A percentile compares a stretch with the other conserved stretches of the same genome.
These are phyloP conservation scores for Coniochaeta pulveracea DNA, from an alignment of 2,329 filamentous ascomycete species.

Conservation along the genomic window DNA sequence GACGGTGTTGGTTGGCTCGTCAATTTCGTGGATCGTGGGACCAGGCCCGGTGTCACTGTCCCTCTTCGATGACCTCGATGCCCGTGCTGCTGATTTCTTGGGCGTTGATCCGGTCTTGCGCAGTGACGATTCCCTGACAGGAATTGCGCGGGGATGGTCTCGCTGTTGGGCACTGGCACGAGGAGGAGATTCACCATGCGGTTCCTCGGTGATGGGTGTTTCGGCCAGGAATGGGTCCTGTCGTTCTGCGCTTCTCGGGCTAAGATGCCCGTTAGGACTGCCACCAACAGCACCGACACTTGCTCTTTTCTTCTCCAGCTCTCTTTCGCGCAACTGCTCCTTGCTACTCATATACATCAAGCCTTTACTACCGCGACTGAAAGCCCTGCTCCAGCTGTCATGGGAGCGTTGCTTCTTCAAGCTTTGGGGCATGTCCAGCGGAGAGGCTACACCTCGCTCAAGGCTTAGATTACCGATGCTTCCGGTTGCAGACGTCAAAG, in stretches of 20 bases:
- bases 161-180: slow-evolving; percentile 6
- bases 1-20: slow-evolving; percentile 9
- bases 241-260: slow-evolving; percentile 19
- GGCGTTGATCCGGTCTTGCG: slow-evolving; percentile 41
- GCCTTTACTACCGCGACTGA: slow-evolving; percentile 39
- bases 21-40: slow-evolving; percentile 24
- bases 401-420: slow-evolving; percentile 40
- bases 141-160: slow-evolving; percentile 43
- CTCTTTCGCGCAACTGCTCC: slow-evolving; percentile 52
- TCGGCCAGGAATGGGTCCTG: slow-evolving; percentile 40
- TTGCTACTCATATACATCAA: slow-evolving; percentile 66
- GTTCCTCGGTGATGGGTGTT: slow-evolving; percentile 45
- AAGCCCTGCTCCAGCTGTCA: slow-evolving; percentile 53
- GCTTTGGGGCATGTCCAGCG: slow-evolving; percentile 34
- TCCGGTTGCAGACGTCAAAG: slow-evolving; percentile 41
- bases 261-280: slow-evolving; percentile 24
- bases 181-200: slow-evolving; percentile 19
- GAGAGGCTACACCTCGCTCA: slow-evolving; percentile 38
- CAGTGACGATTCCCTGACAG: slow-evolving; percentile 57
- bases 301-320: slow-evolving; percentile 48
- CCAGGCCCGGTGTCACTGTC: slow-evolving; percentile 27
- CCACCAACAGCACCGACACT: slow-evolving; percentile 27
- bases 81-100: slow-evolving; percentile 40
- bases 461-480: slow-evolving; percentile 56
- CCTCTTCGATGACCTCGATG: slow-evolving; percentile 34